These are phyloP conservation scores for Arctostaphylos glauca DNA, from an alignment of 148 eudicot genomes.

Conservation along the genomic window DNA sequence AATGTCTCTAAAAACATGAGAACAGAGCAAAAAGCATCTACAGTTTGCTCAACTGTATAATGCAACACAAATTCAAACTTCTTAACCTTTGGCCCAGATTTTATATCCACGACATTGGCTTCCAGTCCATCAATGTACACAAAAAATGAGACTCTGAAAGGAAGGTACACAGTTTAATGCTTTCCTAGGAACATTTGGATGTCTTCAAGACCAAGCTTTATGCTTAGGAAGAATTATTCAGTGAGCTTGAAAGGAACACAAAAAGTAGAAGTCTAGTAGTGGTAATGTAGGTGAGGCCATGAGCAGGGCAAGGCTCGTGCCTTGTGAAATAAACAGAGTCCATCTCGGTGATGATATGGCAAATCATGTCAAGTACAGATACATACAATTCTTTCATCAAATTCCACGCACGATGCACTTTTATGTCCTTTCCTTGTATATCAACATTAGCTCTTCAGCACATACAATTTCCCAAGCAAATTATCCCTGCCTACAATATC, in stretches of 20 bases:
- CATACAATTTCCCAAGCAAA: neutral
- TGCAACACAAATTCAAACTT: too few species aligned
- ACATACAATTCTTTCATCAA: neutral
- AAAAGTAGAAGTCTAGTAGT: neutral
- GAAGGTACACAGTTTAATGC: too few species aligned
- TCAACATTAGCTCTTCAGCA: neutral
- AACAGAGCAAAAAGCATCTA: too few species aligned
- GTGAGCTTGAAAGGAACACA: too few species aligned
- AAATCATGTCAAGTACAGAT: neutral
- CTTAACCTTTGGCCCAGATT: too few species aligned
- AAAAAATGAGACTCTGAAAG: too few species aligned
- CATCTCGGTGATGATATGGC: neutral
- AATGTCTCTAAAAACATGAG: too few species aligned
- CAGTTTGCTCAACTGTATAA: too few species aligned
- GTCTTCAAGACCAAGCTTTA: neutral
- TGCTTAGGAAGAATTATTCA: neutral
- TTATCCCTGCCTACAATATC: neutral
- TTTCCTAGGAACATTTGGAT: neutral
- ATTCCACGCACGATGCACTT: neutral
- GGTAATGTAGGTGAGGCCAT: neutral
- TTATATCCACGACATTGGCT: too few species aligned
- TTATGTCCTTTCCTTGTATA: neutral
- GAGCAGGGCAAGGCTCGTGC: neutral
- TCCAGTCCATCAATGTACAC: too few species aligned
- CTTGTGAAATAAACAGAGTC: neutral